Evolutionary conservation across 441 rosid genomes (phyloP), one percentile per base, ranked within the genome.

Genomic region (Syzygium syzygioides): DNA sequence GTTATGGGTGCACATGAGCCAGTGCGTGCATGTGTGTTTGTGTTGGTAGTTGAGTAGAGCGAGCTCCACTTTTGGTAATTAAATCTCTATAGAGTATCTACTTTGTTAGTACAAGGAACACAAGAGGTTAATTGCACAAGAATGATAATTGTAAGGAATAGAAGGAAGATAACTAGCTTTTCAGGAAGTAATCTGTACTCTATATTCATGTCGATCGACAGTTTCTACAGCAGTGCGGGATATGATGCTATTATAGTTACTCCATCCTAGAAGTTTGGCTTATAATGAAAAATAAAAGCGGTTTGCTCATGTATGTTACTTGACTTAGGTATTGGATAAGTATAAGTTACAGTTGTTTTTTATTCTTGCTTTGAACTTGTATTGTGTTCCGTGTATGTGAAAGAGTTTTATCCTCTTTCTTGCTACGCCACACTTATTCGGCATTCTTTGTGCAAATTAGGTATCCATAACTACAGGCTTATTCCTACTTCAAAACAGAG

Each of bases 401-500:
- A 71, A 20, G 25, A 34, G 50, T 37, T 34, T 55, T 79, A 11
- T 20, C 28, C 52, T 7, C 32, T 79, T 45, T 79, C 68, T 60
- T 41, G 66, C 37, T 52, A 32, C n/a, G 28, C 32, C 56, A 28
- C 45, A 20, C 23, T 85, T 9, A 62, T 86, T 52, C 30, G 66
- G 87, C 28, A 5, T 68, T 59, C 32, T 57, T 86, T 83, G 48
- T 80, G 41, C 14, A 85, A 85, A 88, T 45, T 85, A 95, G 98
- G 95, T 95, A 45, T 92, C 96, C 79, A 94, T 96, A 60, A 94
- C 95, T 37, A 95, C 97, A 4, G 96, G 97, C 57, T 79, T 95
- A 93, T 91, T 95, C 91, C 94, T 96, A 52, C 93, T 95, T 57
- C 98, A 96, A 91, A 96, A 96, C 88, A 92, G 91, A 92, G 94